phyloP scores from a whole-genome alignment of 192 early-diverging fungal species.

The Coemansia sp. region DNA sequence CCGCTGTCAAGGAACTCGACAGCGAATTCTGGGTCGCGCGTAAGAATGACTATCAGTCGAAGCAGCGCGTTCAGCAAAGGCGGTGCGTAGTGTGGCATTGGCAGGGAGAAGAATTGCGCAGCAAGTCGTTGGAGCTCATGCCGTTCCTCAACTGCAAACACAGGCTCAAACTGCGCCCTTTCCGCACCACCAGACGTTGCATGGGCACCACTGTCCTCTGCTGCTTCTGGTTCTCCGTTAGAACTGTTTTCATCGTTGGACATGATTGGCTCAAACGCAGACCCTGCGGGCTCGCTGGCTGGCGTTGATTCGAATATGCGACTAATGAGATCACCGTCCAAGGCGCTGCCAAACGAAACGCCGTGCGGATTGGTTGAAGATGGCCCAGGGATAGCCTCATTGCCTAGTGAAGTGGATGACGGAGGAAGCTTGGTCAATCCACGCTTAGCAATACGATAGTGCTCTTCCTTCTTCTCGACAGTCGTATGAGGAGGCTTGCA shows the following conservation, averaged over 20 bases:
- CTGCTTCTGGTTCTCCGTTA: background rate
- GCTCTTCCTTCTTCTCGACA: constrained; percentile 32
- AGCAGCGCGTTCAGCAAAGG: constrained; percentile 65
- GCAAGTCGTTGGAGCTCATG: constrained; percentile 39
- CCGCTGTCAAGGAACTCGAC: constrained; percentile 68
- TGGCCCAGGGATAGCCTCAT: constrained; percentile 9
- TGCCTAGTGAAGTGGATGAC: constrained; percentile 22
- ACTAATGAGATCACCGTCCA: constrained; percentile 12
- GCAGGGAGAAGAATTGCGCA: constrained; percentile 29
- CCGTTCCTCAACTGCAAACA: constrained; percentile 28
- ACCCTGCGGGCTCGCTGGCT: background rate
- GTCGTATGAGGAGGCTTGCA: constrained; percentile 25
- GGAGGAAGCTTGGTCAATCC: constrained; percentile 51
- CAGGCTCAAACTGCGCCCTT: constrained; percentile 6
- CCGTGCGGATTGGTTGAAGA: background rate
- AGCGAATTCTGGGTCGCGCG: constrained; percentile 65
- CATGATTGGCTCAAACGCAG: constrained; percentile 29
- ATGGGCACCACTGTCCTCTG: background rate
- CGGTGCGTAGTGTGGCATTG: constrained; percentile 20
- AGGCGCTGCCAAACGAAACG: constrained; percentile 2
- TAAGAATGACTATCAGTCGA: constrained; percentile 79
- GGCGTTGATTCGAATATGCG: constrained; percentile 14
- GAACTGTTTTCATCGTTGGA: constrained; percentile 6
- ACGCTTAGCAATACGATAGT: constrained; percentile 43
- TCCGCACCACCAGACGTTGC: background rate